Evolutionary conservation across 192 early-diverging fungal species (phyloP).

Genomic region (Podila epigama): DNA sequence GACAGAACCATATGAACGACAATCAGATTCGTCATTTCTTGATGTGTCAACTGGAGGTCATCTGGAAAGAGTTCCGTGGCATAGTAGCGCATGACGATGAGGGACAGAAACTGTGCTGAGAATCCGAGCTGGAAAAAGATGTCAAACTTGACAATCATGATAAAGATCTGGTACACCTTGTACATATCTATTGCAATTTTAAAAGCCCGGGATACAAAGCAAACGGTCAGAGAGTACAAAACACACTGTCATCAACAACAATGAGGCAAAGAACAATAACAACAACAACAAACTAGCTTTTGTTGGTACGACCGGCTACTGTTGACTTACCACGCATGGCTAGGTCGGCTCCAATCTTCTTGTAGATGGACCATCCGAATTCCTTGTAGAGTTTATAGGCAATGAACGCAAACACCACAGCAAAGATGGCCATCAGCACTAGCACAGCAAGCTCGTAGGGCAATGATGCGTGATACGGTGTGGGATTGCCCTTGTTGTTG

Average conservation of each 20-base stretch:
- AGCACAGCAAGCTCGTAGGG: conserved; percentile 63
- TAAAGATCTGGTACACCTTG: conserved; percentile 80
- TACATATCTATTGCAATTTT: conserved; percentile 59
- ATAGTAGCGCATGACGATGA: conserved; percentile 59
- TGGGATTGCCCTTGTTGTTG: neutral
- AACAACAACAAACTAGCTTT: no score
- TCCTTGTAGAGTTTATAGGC: conserved; percentile 78
- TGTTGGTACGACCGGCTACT: no score
- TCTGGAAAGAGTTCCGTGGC: neutral
- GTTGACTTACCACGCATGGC: conserved; percentile 65
- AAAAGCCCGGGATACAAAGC: neutral
- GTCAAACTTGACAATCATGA: conserved; percentile 83
- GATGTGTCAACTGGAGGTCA: conserved; percentile 2
- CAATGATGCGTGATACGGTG: conserved; percentile 33
- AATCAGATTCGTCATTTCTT: conserved; percentile 25
- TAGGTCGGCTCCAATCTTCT: conserved; percentile 83
- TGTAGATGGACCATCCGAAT: conserved; percentile 86
- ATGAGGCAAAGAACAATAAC: no score
- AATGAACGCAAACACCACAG: conserved; percentile 53
- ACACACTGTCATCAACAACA: neutral
- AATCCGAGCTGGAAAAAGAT: conserved; percentile 82
- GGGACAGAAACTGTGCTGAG: conserved; percentile 76
- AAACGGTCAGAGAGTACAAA: neutral
- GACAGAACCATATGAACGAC: conserved; percentile 58
- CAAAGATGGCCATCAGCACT: conserved; percentile 60